Evolutionary conservation across 2,329 filamentous ascomycete species (phyloP), one percentile per base, ranked within the genome.

Genomic region (Sphaerulina musiva): DNA sequence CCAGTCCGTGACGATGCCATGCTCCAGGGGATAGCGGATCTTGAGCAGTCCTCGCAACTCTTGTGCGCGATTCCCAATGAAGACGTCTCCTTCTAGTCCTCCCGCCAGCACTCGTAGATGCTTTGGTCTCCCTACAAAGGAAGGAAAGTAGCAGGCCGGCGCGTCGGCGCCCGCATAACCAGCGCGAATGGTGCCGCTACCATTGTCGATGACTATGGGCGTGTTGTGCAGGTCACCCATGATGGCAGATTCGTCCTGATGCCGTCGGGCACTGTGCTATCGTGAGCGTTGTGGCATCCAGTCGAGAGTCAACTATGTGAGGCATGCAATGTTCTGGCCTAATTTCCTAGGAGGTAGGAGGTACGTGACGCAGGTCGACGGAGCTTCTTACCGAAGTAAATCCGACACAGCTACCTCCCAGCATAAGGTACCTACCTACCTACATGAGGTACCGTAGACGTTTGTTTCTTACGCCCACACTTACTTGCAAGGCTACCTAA

Each of bases 1-100:
- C 93, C 93, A 98, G 73, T 98, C 90, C 64, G 93, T 98, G 59
- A 98, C 93, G 66, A 98, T 95, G 64, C 93, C 93, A 71, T 98
- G 93, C 75, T 97, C 93, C 52, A 98, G 77, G 43, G 93, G 93
- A 70, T 97, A 97, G 62, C 84, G 81, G 66, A 98, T 96, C 80
- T 97, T 98, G 64, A 98, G 80, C 58, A 98, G 77, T 2, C 93
- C 93, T 67, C 92, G 84, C 67, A 95, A 79, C 69, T 97, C 91
- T 64, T 90, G 87, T 56, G 92, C 91, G 71, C 89, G 86, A 66
- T 91, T 86, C 48, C 93, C 93, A 70, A 98, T 96, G 73, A 98
- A 98, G 49, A 95, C 86, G 69, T 98, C 93, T 48, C 93, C 93
- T 74, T 98, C 93, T 54, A 97, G 76, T 58, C 92, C 93, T 64